Evolutionary conservation across 106 monocot species (phyloP), one percentile per base, ranked within the genome.

Genomic region (Acanthochlamys bracteata): DNA sequence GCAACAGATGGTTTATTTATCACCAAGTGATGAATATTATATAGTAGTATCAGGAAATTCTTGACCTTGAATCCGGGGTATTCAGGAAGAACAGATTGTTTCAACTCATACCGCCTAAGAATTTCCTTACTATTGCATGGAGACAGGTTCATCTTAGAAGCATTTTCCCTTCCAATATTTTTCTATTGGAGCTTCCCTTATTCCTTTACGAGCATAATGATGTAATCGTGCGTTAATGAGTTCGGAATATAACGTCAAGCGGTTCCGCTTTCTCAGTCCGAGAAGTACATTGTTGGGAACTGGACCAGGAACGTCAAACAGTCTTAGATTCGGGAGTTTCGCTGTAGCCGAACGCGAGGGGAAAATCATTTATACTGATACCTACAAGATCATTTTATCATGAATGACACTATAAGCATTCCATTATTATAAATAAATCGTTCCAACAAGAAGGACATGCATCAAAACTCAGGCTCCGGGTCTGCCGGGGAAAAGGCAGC

Each of bases 351-450:
- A 64, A 45, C 64, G 49, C 41, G 45, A 46, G 45, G 45, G 45
- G 14, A 46, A 46, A 14, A 46, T 46, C 45, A 46, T 46, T 54
- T 54, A 10, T 54, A 54, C n/a, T 54, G 7, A 54, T 54, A 54
- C 16, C 53, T 19, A 54, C 16, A 54, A 54, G 53, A 19, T 54
- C 6, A 19, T 46, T 46, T 54, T 0, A 51, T 60, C 61, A 70
- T 16, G 60, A 47, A 33, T 15, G 27, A 70, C 12, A 24, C 49
- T 70, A 24, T 65, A 66, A 66, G 27, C 58, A 59, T 73, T 74
- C 60, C 66, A 66, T 74, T 74, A 74, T 67, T 67, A 67, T 74
- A 22, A 66, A 60, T 67, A 40, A 60, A 74, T n/a, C 39, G 49
- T 67, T 74, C 51, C 52, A 60, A 74, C 52, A 74, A 67, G 67